These are phyloP conservation scores for Ceratobasidium theobromae DNA, from an alignment of 1,284 basidiomycete genomes.

Conservation along the genomic window DNA sequence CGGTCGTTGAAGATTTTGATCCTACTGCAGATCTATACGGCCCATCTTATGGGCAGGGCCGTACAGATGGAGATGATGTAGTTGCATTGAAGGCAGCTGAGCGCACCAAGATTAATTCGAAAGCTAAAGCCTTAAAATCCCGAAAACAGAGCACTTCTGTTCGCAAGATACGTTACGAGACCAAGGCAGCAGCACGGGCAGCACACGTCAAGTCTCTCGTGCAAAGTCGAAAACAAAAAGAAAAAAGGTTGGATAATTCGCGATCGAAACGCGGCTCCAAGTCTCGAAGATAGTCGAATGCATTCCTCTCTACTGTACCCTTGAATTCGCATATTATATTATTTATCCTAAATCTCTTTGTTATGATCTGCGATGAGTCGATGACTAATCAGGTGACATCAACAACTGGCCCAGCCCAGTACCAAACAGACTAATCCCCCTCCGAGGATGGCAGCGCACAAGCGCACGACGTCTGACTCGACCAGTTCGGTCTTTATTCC, in stretches of 20 bases:
- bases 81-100: background rate
- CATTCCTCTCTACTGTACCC: background rate
- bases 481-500: background rate
- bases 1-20: constrained; percentile 78
- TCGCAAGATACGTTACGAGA: constrained; percentile 56
- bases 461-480: constrained; percentile 24
- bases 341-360: constrained; percentile 21
- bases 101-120: constrained; percentile 35
- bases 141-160: background rate
- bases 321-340: background rate
- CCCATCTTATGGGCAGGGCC: background rate
- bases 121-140: background rate
- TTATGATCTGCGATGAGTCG: constrained; percentile 19
- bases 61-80: background rate
- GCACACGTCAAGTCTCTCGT: constrained; percentile 36
- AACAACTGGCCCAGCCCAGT: background rate
- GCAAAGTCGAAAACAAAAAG: constrained; percentile 1
- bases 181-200: constrained; percentile 58
- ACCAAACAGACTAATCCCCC: background rate
- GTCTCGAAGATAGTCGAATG: background rate
- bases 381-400: constrained; percentile 31
- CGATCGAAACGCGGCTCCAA: background rate
- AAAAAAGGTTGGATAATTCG: background rate
- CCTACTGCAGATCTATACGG: constrained; percentile 27
- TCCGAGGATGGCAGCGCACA: constrained; percentile 7